Evolutionary conservation across 495 filamentous ascomycete genomes (phyloP), one percentile per base, ranked within the genome.

Genomic region (Neurospora terricola): DNA sequence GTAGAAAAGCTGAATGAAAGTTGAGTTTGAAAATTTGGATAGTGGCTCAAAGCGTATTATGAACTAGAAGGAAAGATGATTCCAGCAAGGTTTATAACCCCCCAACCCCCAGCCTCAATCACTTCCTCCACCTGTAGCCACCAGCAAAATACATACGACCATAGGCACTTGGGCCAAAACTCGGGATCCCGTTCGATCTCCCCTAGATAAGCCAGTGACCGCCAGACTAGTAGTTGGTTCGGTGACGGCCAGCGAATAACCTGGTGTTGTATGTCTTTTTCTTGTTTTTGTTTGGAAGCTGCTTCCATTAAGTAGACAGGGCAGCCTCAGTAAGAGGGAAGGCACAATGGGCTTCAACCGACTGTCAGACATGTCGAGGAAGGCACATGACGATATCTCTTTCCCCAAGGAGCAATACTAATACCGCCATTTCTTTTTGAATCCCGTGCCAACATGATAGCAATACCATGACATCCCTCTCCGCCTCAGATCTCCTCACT

Each of bases 401-500:
- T 30, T 30, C 27, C 27, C 27, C 27, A 30, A 30, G 27, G 27
- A 30, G 27, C 27, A 30, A 30, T 30, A 30, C 27, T 30, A 30
- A 30, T 30, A 30, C 27, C 27, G 27, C 27, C 27, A 30, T 30
- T 30, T 30, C 27, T 30, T 30, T 30, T 30, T 30, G 27, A 30
- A 2, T 30, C 27, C 27, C 27, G 27, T 30, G 27, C 27, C 27
- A 30, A 30, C 27, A 30, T 30, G 27, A 30, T 30, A 30, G 27
- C 27, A 30, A 30, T 30, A 30, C 27, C 27, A 30, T 30, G 27
- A 30, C 27, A 30, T 30, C 27, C 27, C 27, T 30, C 27, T 30
- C 27, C 27, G 27, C 27, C 34, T 36, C 7, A 34, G 36, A 70
- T 76, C 70, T 85, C 83, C 54, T 81, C 74, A 71, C 14, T 16